A percentile compares a stretch with the other conserved stretches of the same genome.
These are phyloP conservation scores for Kodamaea plutei DNA, from an alignment of 1,139 yeast species.

Conservation along the genomic window DNA sequence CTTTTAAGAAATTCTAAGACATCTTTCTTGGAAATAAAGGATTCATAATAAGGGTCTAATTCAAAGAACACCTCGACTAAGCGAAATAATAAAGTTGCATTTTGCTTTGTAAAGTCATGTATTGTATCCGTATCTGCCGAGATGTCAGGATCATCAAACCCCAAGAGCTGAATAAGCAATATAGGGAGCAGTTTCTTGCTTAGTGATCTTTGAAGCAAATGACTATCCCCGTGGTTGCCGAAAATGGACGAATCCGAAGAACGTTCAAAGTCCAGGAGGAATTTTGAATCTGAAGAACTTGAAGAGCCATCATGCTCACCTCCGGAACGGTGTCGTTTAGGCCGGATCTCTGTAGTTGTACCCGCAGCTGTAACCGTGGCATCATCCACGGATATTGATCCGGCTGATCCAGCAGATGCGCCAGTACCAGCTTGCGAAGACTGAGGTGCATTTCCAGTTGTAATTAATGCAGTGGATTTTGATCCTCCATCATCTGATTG, in stretches of 20 bases:
- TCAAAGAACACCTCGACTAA: slow-evolving; percentile 34
- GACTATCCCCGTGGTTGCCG: slow-evolving; percentile 5
- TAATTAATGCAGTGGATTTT: background rate
- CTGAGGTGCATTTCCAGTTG: background rate
- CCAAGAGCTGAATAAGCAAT: slow-evolving; percentile 16
- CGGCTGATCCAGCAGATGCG: background rate
- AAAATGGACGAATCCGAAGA: slow-evolving; percentile 6
- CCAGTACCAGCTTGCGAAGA: background rate
- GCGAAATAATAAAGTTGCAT: slow-evolving; percentile 21
- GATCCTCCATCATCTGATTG: background rate
- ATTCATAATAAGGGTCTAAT: slow-evolving; percentile 26
- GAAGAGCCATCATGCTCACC: no score
- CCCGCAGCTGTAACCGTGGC: background rate
- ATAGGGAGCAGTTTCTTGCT: slow-evolving; percentile 28
- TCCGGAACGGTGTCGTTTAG: no score
- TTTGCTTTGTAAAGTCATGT: slow-evolving; percentile 18
- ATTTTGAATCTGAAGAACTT: slow-evolving; percentile 12
- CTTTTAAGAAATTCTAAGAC: slow-evolving; percentile 27
- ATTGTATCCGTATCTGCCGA: slow-evolving; percentile 20
- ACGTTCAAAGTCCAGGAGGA: slow-evolving; percentile 11
- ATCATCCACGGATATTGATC: background rate
- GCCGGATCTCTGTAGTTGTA: background rate
- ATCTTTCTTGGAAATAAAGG: slow-evolving; percentile 27
- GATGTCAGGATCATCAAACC: slow-evolving; percentile 22
- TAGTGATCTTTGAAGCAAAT: slow-evolving; percentile 24